phyloP scores from a whole-genome alignment of 2,329 filamentous ascomycete genomes.

The Hysterium pulicare region DNA sequence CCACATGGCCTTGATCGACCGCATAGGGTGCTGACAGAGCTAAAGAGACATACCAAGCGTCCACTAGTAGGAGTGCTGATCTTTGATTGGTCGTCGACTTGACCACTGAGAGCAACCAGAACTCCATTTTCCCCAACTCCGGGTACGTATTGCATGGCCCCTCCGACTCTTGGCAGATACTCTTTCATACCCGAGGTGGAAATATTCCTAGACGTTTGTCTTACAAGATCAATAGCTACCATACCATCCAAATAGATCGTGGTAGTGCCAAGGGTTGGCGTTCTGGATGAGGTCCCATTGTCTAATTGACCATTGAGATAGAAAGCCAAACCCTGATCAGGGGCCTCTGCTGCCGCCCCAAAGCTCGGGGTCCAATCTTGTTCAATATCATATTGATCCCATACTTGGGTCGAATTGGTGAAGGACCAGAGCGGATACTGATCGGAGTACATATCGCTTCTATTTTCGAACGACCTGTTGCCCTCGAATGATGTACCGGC shows the following conservation, averaged over 20 bases:
- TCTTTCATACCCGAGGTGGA: constrained; percentile 31
- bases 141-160: constrained; percentile 31
- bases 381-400: constrained; percentile 1
- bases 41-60: neutral
- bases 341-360: constrained; percentile 28
- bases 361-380: constrained; percentile 17
- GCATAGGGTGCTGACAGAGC: neutral
- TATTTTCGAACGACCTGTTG: neutral
- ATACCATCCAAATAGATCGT: constrained; percentile 24
- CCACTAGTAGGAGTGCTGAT: neutral
- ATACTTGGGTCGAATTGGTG: neutral
- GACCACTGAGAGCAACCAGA: constrained; percentile 34
- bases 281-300: constrained; percentile 15
- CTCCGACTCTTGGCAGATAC: constrained; percentile 24
- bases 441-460: neutral
- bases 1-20: no score
- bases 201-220: constrained; percentile 31
- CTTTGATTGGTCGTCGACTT: neutral
- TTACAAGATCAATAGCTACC: constrained; percentile 34
- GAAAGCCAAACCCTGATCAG: constrained; percentile 27
- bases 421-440: constrained; percentile 1
- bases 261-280: constrained; percentile 7
- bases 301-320: constrained; percentile 34
- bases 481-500: neutral
- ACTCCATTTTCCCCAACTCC: constrained; percentile 30